Percentiles rank a stretch among this genome's conserved stretches.
Evolutionary conservation across 1,139 yeast genomes (phyloP).

Genomic region (Candida pseudocylindracea): DNA sequence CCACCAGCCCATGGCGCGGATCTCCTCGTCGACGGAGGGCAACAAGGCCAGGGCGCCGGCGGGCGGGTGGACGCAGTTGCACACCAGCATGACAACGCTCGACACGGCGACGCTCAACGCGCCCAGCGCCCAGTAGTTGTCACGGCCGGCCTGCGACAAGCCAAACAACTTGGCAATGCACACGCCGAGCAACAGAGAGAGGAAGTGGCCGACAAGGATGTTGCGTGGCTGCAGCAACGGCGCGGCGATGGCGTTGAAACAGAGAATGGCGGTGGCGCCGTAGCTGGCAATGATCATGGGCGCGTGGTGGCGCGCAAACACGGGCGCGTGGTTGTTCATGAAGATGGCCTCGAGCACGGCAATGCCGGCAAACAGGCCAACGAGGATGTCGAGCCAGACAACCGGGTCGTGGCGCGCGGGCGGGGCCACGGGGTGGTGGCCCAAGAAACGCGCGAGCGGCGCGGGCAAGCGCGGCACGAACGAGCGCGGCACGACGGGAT

Average conservation of each 20-base stretch:
- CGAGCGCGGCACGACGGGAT: constrained; percentile 11
- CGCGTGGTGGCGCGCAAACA: constrained; percentile 19
- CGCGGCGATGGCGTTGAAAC: constrained; percentile 30
- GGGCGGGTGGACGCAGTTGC: constrained; percentile 49
- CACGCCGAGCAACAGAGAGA: constrained; percentile 30
- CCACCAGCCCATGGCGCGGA: constrained; percentile 44
- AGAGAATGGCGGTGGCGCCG: constrained; percentile 44
- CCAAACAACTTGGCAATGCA: constrained; percentile 31
- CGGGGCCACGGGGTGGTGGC: constrained; percentile 8
- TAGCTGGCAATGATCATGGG: constrained; percentile 39
- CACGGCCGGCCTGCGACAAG: constrained; percentile 14
- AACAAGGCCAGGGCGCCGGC: constrained; percentile 53
- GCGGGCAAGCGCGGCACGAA: constrained; percentile 10
- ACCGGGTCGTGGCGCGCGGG: constrained; percentile 15
- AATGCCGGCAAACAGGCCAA: constrained; percentile 30
- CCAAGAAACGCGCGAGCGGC: constrained; percentile 11
- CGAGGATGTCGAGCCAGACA: constrained; percentile 23
- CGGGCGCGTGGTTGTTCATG: constrained; percentile 12
- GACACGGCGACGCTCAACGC: constrained; percentile 36
- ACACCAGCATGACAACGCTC: constrained; percentile 31
- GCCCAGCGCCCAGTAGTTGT: constrained; percentile 36
- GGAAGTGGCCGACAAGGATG: constrained; percentile 31
- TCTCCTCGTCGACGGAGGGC: constrained; percentile 25
- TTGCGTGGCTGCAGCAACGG: constrained; percentile 54
- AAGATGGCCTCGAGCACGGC: constrained; percentile 28